Conservation (phyloP, 108 stramenopile species). For the Asterionellopsis glacialis region DNA sequence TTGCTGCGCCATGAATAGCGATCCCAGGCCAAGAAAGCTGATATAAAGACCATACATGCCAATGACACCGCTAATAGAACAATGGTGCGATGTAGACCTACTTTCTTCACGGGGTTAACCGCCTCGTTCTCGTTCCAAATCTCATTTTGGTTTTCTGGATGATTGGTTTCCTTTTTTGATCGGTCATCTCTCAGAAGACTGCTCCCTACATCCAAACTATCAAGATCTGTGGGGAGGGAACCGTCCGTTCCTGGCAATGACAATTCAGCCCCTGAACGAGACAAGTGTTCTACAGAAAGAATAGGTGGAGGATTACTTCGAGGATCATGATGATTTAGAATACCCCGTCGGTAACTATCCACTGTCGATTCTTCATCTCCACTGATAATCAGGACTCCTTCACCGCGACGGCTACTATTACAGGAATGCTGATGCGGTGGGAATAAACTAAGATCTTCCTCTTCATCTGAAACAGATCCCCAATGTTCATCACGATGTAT, state of each 20-base stretch:
- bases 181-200: neutral
- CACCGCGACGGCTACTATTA: neutral
- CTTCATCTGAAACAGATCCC: conserved; percentile 14
- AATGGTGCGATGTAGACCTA: neutral
- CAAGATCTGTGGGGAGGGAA: conserved; percentile 27
- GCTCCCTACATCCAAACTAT: conserved; percentile 8
- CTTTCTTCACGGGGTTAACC: neutral
- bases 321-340: neutral
- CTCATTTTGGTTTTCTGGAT: too few species aligned
- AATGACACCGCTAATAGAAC: neutral
- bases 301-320: conserved; percentile 3
- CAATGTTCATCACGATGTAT: conserved; percentile 6
- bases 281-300: too few species aligned
- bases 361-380: conserved; percentile 4
- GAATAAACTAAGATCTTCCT: conserved; percentile 2
- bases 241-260: conserved; percentile 30
- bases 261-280: conserved; percentile 5
- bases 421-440: neutral
- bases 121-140: too few species aligned
- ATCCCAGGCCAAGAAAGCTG: neutral
- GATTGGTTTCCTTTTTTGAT: neutral
- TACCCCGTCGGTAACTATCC: conserved; percentile 1
- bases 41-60: neutral
- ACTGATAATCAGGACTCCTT: conserved; percentile 26
- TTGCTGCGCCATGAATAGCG: neutral